A percentile compares a stretch with the other conserved stretches of the same genome.
Conservation (phyloP, 208 protist species). For the Naegleria fowleri region DNA sequence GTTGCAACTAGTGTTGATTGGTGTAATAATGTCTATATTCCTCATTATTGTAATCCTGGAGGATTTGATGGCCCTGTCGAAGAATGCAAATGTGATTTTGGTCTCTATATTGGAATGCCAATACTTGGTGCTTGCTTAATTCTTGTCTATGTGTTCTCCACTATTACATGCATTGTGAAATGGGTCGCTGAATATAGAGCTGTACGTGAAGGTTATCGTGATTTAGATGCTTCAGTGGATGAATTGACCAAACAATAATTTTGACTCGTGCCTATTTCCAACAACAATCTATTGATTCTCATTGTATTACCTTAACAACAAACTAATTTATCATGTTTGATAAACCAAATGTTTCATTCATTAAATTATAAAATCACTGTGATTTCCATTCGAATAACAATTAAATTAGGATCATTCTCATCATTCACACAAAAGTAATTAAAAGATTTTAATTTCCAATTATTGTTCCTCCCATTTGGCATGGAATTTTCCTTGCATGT, state of each 20-base stretch:
- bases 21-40: not conserved
- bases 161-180: not conserved
- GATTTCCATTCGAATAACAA: too few species aligned
- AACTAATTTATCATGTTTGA: not conserved
- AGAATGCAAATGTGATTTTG: not conserved
- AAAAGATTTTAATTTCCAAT: too few species aligned
- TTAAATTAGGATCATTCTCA: not conserved
- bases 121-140: not conserved
- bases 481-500: slow-evolving; percentile 55
- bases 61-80: not conserved
- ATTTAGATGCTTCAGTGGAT: not conserved
- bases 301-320: not conserved
- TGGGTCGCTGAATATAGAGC: not conserved
- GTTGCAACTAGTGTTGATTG: not conserved
- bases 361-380: too few species aligned
- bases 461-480: slow-evolving; percentile 52
- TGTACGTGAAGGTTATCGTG: not conserved
- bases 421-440: not conserved
- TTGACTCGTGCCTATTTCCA: not conserved
- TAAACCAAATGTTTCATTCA: not conserved
- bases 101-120: not conserved
- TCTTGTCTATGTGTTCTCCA: not conserved
- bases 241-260: not conserved
- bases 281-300: not conserved
- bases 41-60: not conserved